Evolutionary conservation across 768 basidiomycete species (phyloP).

Genomic region (Grammothele lineata): DNA sequence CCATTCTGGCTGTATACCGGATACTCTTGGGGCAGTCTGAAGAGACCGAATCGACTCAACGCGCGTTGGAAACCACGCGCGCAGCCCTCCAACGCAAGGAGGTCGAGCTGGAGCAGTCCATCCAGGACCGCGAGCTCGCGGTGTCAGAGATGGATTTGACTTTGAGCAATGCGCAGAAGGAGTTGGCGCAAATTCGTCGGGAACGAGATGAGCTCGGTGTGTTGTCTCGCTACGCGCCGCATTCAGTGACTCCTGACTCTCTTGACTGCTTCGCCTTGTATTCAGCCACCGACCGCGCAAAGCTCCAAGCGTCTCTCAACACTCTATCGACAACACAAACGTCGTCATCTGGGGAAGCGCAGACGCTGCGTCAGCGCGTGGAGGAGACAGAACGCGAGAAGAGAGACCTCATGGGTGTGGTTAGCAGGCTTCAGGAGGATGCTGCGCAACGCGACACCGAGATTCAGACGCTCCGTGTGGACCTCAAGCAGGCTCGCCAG

Average conservation of each 20-base stretch:
- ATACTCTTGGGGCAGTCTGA: conserved; percentile 52
- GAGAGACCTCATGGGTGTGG: conserved; percentile 78
- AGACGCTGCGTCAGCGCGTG: conserved; percentile 51
- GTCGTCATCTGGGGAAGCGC: conserved; percentile 59
- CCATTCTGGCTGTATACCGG: conserved; percentile 59
- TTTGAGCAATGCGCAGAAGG: conserved; percentile 47
- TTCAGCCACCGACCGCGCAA: conserved; percentile 41
- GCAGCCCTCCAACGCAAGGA: conserved; percentile 71
- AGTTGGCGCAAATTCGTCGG: conserved; percentile 50
- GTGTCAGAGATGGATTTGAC: conserved; percentile 53
- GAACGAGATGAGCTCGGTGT: conserved; percentile 67
- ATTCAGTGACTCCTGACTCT: too few species aligned
- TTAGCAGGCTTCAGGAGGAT: conserved; percentile 81
- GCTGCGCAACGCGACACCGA: conserved; percentile 72
- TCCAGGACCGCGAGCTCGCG: conserved; percentile 70
- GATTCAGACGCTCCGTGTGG: conserved; percentile 59
- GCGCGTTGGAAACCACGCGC: conserved; percentile 66
- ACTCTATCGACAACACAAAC: conserved; percentile 55
- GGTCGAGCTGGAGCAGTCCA: conserved; percentile 78
- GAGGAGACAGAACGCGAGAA: conserved; percentile 88
- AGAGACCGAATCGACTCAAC: conserved; percentile 50
- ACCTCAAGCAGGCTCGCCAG: conserved; percentile 70
- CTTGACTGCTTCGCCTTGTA: conserved; percentile 25
- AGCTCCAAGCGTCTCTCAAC: conserved; percentile 52
- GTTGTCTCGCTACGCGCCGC: too few species aligned